A percentile compares a stretch with the other conserved stretches of the same genome.
Conservation (phyloP, 2,329 filamentous ascomycete genomes). For the Chaetoscypha palmicola region DNA sequence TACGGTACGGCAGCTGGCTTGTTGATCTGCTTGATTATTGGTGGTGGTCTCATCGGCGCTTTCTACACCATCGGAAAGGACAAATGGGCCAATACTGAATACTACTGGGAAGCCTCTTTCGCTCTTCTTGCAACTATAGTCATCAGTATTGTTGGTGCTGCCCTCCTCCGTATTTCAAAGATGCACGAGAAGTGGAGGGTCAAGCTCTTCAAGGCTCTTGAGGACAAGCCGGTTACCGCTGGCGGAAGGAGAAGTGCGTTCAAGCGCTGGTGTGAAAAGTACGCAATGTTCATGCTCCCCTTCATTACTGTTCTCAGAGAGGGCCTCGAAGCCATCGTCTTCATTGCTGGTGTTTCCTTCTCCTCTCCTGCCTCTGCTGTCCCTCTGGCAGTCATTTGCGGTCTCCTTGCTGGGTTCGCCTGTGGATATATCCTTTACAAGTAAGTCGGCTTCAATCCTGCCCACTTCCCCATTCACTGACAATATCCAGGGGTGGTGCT, state of each 20-base stretch:
- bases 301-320: conserved; percentile 85
- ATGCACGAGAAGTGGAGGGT: conserved; percentile 82
- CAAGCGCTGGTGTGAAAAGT: conserved; percentile 64
- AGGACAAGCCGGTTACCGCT: conserved; percentile 39
- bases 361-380: conserved; percentile 68
- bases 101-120: conserved; percentile 78
- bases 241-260: conserved; percentile 39
- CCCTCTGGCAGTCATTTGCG: conserved; percentile 68
- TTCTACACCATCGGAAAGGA: conserved; percentile 61
- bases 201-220: conserved; percentile 67
- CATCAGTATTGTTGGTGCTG: conserved; percentile 74
- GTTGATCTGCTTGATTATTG: conserved; percentile 50
- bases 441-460: conserved; percentile 48
- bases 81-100: conserved; percentile 60
- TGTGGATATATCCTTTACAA: conserved; percentile 74
- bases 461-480: conserved; percentile 8
- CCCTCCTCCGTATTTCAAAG: conserved; percentile 73
- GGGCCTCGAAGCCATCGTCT: conserved; percentile 79
- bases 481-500: conserved; percentile 47
- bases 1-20: conserved; percentile 45
- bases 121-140: conserved; percentile 68
- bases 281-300: conserved; percentile 78
- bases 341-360: conserved; percentile 77
- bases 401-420: conserved; percentile 56
- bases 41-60: conserved; percentile 53